Base-by-base conservation (phyloP, 2,329 filamentous ascomycete species). In the Capronia coronata region DNA sequence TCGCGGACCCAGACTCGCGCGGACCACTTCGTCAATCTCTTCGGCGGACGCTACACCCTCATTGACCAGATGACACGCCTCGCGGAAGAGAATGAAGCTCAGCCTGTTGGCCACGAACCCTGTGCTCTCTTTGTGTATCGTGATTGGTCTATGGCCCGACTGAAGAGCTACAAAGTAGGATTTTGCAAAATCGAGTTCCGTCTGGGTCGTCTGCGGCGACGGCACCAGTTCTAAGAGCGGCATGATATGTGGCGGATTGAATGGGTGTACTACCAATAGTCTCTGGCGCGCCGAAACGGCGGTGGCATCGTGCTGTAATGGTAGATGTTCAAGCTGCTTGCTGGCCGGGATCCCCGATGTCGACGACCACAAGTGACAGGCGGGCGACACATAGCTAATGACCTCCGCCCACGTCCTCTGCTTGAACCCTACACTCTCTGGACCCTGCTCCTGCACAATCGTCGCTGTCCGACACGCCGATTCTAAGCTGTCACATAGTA, bases 101-200 rank as follows among this genome's bases (percentile, higher is more conserved):
- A 82, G 66, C 9, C 78, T 64, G 49, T 81, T 82, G 2, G 75
- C 76, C 6, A 80, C 77, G 53, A 81, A 81, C 1, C 78, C 78
- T 0, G 93, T 94, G 71, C 86, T 87, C 79, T 94, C 83, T 80
- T 91, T 87, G 68, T 96, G 82, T 73, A 83, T 87, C 84, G 95
- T 94, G 79, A 90, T 96, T 67, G 91, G 89, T 67, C 95, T 86
- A 69, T 91, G 89, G 75, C 96, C 90, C 70, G 91, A 89, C 69
- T 90, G 89, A 84, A 96, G 95, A 77, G 94, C 87, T 71, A 85
- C 84, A 69, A 98, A 87, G 71, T 93, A 71, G 69, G 11, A 70
- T 67, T 60, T 79, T 75, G 74, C 75, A 6, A 63, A 61, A 3
- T 65, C 57, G 1, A 76, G 62, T 1, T 70, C 64, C 1, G 63